Base-by-base conservation (phyloP, 108 stramenopile genomes). In the Nitzschia putrida region DNA sequence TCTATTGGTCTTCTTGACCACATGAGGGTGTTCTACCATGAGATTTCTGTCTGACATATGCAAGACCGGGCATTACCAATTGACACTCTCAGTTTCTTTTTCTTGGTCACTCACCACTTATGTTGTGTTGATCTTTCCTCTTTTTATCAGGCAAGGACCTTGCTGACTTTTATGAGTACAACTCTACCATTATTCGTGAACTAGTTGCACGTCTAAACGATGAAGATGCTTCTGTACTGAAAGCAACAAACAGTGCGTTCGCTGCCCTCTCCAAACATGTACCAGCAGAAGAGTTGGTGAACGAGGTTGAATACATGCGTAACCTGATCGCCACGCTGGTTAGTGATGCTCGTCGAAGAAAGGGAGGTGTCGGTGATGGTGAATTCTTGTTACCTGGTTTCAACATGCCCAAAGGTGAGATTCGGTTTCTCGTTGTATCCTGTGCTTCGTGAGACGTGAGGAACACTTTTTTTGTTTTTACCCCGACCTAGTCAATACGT, bases 321-420 rank as follows among this genome's bases (percentile, higher is more conserved):
- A 95, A 90, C 77, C 77, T 96, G 12, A 82, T 99, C 51, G 88
- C 90, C 18, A 95, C 90, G 53, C 84, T 96, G 85, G 95, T 94
- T 25, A 92, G 90, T 64, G 94, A 95, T 57, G 93, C 92, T 12
- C 76, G 92, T 45, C 73, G 86, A 66, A 64, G 88, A 25, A 91
- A 94, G 61, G 90, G 91, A 38, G 91, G 91, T n/a, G 88, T 91
- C 44, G 88, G 96, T 43, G 92, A 90, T 51, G 90, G 95, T 37
- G 81, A 93, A 76, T 86, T 96, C 66, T 73, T 94, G 41, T 69
- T 99, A 34, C 99, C 98, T 18, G 97, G 97, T 38, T 87, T 99
- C 61, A 95, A 96, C 75, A 84, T 96, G 45, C 86, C 93, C 0
- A 96, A 90, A 82, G 97, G 96, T 91, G 77, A 75, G 86, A 76